These are phyloP conservation scores for Phytophthora boehmeriae DNA, from an alignment of 352 stramenopile genomes.

Conservation along the genomic window DNA sequence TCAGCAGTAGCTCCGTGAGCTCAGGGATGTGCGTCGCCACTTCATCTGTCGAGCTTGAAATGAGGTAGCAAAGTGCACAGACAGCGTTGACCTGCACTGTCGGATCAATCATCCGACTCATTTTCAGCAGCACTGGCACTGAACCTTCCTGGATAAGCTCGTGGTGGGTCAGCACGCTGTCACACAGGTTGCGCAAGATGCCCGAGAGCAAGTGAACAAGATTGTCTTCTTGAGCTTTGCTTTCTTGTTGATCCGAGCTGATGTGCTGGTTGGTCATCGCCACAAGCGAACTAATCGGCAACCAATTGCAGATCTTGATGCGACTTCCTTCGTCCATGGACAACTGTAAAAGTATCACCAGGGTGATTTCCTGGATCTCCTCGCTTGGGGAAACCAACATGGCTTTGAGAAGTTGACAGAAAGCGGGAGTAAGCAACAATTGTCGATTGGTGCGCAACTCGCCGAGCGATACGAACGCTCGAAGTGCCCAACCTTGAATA, in stretches of 20 bases:
- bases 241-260: conserved; percentile 4
- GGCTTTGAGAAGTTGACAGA: conserved; percentile 56
- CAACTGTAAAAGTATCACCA: conserved; percentile 58
- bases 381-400: conserved; percentile 44
- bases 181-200: conserved; percentile 73
- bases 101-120: conserved; percentile 54
- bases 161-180: conserved; percentile 76
- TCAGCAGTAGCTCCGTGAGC: conserved; percentile 60
- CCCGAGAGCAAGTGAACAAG: conserved; percentile 70
- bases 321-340: conserved; percentile 68
- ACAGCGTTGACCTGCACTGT: conserved; percentile 73
- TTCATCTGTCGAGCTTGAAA: conserved; percentile 65
- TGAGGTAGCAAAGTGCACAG: conserved; percentile 67
- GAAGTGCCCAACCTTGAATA: conserved; percentile 53
- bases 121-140: conserved; percentile 62
- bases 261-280: conserved; percentile 35
- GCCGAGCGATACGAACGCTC: conserved; percentile 58
- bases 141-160: conserved; percentile 64
- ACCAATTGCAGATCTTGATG: conserved; percentile 76
- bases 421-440: conserved; percentile 51
- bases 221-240: conserved; percentile 5
- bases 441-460: conserved; percentile 52
- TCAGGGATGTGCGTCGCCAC: conserved; percentile 53
- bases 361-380: conserved; percentile 60
- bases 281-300: conserved; percentile 53